phyloP scores from a whole-genome alignment of 2,329 filamentous ascomycete genomes.

The Phialocephala sp. region DNA sequence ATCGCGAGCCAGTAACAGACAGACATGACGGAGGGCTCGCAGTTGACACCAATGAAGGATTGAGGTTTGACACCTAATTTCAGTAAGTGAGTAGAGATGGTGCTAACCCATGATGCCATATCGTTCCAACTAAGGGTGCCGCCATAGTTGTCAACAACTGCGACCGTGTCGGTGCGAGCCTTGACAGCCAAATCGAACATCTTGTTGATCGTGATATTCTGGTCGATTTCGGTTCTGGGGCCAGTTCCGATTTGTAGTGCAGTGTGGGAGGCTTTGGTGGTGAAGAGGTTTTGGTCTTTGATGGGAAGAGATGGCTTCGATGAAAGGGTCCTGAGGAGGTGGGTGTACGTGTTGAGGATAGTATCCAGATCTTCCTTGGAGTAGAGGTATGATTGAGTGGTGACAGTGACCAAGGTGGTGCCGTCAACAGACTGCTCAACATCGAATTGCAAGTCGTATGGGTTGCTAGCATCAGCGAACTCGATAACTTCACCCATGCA shows the following conservation, averaged over 20 bases:
- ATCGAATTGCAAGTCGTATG: slow-evolving; percentile 25
- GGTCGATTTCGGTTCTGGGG: slow-evolving; percentile 21
- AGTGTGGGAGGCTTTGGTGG: slow-evolving; percentile 18
- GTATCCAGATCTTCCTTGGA: slow-evolving; percentile 21
- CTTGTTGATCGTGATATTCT: slow-evolving; percentile 22
- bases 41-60: slow-evolving; percentile 11
- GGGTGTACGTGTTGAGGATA: slow-evolving; percentile 23
- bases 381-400: slow-evolving; percentile 23
- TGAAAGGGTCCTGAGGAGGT: slow-evolving; percentile 24
- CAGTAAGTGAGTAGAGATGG: slow-evolving; percentile 7
- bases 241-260: slow-evolving; percentile 20
- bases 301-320: slow-evolving; percentile 25
- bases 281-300: slow-evolving; percentile 22
- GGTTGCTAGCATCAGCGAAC: slow-evolving; percentile 25
- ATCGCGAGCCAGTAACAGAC: slow-evolving; percentile 44
- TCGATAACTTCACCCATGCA: slow-evolving; percentile 20
- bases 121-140: slow-evolving; percentile 14
- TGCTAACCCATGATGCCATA: slow-evolving; percentile 9
- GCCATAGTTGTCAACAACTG: slow-evolving; percentile 22
- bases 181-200: slow-evolving; percentile 26
- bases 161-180: slow-evolving; percentile 18
- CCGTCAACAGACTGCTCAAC: slow-evolving; percentile 23
- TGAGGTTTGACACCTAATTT: slow-evolving; percentile 7
- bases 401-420: slow-evolving; percentile 25
- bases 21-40: slow-evolving; percentile 33